These are phyloP conservation scores for Kondoa malvinella DNA, from an alignment of 768 basidiomycete species.

Conservation along the genomic window DNA sequence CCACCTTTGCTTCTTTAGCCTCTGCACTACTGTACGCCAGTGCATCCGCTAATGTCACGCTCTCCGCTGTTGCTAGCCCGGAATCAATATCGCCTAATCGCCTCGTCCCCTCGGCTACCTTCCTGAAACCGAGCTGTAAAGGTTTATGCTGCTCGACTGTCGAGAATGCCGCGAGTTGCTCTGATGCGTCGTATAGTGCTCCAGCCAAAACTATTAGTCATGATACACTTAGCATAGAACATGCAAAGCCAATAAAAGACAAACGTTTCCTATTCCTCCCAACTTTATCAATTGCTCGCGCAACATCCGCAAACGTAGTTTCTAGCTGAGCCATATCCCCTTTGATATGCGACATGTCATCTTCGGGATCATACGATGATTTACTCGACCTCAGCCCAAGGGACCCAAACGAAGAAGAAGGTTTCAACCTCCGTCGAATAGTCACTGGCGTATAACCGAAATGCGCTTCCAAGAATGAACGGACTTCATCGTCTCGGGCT, in stretches of 20 bases:
- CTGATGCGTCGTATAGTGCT: constrained; percentile 72
- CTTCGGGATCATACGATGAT: constrained; percentile 27
- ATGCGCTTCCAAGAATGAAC: constrained; percentile 89
- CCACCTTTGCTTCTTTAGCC: constrained; percentile 72
- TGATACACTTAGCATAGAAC: constrained; percentile 7
- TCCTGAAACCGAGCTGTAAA: constrained; percentile 63
- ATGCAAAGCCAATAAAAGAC: not conserved
- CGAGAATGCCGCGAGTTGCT: constrained; percentile 55
- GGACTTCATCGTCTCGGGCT: constrained; percentile 74
- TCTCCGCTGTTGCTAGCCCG: constrained; percentile 62
- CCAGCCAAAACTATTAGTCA: constrained; percentile 49
- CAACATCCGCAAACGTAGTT: constrained; percentile 76
- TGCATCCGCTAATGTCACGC: constrained; percentile 86
- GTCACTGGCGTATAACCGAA: constrained; percentile 69
- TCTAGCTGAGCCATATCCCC: constrained; percentile 85
- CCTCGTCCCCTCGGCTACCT: constrained; percentile 74
- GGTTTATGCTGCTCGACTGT: constrained; percentile 60
- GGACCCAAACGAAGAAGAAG: constrained; percentile 43
- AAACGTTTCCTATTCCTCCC: constrained; percentile 43
- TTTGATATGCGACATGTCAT: constrained; percentile 72
- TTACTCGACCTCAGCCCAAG: not conserved
- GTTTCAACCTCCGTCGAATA: constrained; percentile 54
- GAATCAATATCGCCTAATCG: constrained; percentile 67
- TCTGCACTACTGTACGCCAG: constrained; percentile 93
- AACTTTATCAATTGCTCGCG: constrained; percentile 75